A percentile compares a stretch with the other conserved stretches of the same genome.
Conservation (phyloP, 164 flowering plant genomes). For the Berberis thunbergii region DNA sequence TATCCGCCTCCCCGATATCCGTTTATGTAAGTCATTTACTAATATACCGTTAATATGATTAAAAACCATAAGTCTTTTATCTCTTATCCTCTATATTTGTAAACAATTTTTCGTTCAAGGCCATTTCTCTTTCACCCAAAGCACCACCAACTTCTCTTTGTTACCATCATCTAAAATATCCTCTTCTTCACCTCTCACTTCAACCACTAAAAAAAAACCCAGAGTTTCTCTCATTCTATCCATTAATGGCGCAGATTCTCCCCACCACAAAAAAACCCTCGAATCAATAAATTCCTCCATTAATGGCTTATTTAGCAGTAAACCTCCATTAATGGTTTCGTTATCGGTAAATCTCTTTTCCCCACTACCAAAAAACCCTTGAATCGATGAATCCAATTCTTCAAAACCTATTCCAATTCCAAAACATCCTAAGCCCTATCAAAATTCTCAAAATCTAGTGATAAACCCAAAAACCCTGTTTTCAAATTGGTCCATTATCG, state of each 20-base stretch:
- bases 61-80: too few species aligned
- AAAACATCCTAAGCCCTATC: slow-evolving; percentile 28
- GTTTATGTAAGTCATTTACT: too few species aligned
- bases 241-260: too few species aligned
- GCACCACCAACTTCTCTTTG: too few species aligned
- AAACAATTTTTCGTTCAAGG: too few species aligned
- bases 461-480: slow-evolving; percentile 31
- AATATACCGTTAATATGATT: too few species aligned
- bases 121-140: too few species aligned
- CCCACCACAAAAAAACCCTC: too few species aligned
- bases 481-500: slow-evolving; percentile 49
- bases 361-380: slow-evolving; percentile 41
- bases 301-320: slow-evolving; percentile 23
- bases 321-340: slow-evolving; percentile 24
- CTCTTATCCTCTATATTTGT: too few species aligned
- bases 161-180: too few species aligned
- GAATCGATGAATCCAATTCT: slow-evolving; percentile 17
- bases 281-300: background rate
- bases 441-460: slow-evolving; percentile 9
- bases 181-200: background rate
- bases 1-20: too few species aligned
- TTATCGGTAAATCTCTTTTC: slow-evolving; percentile 67
- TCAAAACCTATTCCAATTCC: slow-evolving; percentile 22
- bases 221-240: background rate
- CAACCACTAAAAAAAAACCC: background rate